These are phyloP conservation scores for Zygnema circumcarinatum DNA, from an alignment of 139 green algal species.

Conservation along the genomic window DNA sequence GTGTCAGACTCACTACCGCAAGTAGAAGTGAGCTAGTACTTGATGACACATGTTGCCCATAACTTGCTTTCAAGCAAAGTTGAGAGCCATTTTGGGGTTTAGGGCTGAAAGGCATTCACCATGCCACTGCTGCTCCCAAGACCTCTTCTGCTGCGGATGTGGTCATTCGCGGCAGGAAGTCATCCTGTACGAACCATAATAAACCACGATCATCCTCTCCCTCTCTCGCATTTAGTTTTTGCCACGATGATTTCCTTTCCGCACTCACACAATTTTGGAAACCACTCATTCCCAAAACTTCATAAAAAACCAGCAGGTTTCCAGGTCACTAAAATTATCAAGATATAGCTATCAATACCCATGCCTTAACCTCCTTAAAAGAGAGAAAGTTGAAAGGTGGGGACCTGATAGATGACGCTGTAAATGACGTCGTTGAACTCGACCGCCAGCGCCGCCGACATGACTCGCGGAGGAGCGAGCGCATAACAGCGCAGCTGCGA, in stretches of 20 bases:
- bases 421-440: slow-evolving; percentile 40
- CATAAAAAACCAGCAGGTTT: not conserved
- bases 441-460: slow-evolving; percentile 29
- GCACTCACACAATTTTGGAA: too few relatives aligned
- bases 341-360: not conserved
- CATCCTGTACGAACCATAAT: not conserved
- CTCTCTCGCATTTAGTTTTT: too few relatives aligned
- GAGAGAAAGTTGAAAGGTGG: not conserved
- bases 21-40: too few relatives aligned
- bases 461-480: slow-evolving; percentile 35
- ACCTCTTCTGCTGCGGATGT: not conserved
- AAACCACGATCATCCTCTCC: not conserved
- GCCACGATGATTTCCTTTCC: too few relatives aligned
- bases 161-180: slow-evolving; percentile 1
- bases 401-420: slow-evolving; percentile 43
- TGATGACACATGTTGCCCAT: too few relatives aligned
- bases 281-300: too few relatives aligned
- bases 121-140: not conserved
- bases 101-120: too few relatives aligned
- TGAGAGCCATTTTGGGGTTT: too few relatives aligned
- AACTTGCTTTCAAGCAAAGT: too few relatives aligned
- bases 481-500: slow-evolving; percentile 42
- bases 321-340: not conserved
- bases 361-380: too few relatives aligned
- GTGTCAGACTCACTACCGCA: too few relatives aligned